Evolutionary conservation across 495 filamentous ascomycete genomes (phyloP).

Genomic region (Clohesyomyces aquaticus): DNA sequence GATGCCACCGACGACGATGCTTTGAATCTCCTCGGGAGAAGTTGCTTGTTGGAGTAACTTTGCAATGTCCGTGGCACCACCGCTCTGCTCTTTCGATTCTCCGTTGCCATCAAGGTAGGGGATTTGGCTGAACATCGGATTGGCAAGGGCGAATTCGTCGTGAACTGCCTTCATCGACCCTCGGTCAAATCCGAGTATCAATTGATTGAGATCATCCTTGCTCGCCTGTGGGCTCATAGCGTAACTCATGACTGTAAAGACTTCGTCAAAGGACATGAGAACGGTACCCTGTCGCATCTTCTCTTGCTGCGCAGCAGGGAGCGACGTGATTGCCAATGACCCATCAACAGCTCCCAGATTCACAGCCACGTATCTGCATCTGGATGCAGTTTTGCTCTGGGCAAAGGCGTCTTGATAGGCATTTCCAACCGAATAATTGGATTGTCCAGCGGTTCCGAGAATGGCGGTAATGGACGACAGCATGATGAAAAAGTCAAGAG

Average conservation of each 20-base stretch:
- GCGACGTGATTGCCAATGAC: too few relatives aligned
- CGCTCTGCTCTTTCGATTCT: neutral
- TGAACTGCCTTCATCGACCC: neutral
- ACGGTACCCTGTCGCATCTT: too few relatives aligned
- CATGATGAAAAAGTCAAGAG: constrained; percentile 30
- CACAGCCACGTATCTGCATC: neutral
- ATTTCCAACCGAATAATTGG: constrained; percentile 23
- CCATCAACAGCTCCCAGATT: constrained; percentile 2
- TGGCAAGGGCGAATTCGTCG: neutral
- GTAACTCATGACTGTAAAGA: neutral
- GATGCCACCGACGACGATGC: neutral
- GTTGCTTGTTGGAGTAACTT: neutral
- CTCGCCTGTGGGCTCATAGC: neutral
- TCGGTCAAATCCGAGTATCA: neutral
- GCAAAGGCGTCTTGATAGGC: constrained; percentile 13
- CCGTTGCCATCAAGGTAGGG: neutral
- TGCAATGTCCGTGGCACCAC: neutral
- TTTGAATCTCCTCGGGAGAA: neutral
- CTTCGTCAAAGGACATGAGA: too few relatives aligned
- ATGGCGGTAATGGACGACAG: constrained; percentile 21
- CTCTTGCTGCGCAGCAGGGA: too few relatives aligned
- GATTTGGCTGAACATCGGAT: neutral
- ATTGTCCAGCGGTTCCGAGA: constrained; percentile 1
- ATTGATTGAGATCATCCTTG: neutral
- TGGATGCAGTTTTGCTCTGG: neutral